phyloP scores from a whole-genome alignment of 768 basidiomycete species.

The Boletales sp. region DNA sequence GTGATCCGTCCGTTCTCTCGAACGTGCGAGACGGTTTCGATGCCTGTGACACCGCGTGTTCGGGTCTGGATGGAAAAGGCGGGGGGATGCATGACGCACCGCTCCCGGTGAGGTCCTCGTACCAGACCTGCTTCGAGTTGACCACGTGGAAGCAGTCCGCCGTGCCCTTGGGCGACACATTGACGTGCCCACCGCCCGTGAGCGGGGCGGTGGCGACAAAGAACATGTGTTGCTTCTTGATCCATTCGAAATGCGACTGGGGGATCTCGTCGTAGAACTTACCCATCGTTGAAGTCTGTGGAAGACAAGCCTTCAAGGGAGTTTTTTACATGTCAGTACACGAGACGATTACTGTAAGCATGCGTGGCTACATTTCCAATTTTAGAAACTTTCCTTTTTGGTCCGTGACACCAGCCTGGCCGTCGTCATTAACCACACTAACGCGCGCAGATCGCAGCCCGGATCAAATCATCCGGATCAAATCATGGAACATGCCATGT shows the following conservation, averaged over 20 bases:
- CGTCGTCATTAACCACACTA: no score
- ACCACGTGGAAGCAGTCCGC: constrained; percentile 60
- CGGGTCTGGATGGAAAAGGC: neutral
- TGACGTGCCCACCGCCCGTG: constrained; percentile 52
- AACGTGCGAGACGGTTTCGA: constrained; percentile 61
- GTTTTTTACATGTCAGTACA: neutral
- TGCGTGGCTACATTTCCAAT: no score
- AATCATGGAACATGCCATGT: no score
- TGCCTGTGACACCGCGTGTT: constrained; percentile 34
- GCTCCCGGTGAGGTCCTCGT: constrained; percentile 68
- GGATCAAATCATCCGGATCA: no score
- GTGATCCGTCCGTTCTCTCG: constrained; percentile 64
- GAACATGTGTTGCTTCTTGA: constrained; percentile 61
- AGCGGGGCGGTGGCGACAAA: constrained; percentile 72
- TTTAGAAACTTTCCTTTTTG: no score
- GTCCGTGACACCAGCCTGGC: no score
- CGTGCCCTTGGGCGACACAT: constrained; percentile 69
- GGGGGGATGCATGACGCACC: constrained; percentile 33
- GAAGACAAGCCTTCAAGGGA: no score
- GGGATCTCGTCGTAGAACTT: constrained; percentile 61
- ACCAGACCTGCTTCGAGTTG: constrained; percentile 58
- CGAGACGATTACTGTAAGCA: no score
- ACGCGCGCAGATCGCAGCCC: no score
- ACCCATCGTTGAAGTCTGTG: constrained; percentile 41
- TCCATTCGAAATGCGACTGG: constrained; percentile 50